Evolutionary conservation across 75 land plant genomes (phyloP), one percentile per base, ranked within the genome.

Genomic region (Pinus taeda): DNA sequence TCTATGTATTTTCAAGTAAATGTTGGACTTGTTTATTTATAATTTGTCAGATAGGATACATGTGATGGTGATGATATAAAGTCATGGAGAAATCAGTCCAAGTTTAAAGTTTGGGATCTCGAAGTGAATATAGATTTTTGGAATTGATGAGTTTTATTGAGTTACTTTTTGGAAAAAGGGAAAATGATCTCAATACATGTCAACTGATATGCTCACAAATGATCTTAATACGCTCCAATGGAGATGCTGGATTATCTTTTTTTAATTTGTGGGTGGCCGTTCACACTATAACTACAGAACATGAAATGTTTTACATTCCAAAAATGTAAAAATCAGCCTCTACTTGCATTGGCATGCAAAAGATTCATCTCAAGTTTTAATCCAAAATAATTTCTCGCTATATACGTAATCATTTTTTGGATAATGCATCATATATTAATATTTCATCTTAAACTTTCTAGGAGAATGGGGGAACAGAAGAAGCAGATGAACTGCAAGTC

Each of bases 41-140:
- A 7, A 65, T 64, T 15, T 15, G 8, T 65, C 18, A 33, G 36
- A 65, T 14, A 8, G 69, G 42, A 17, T 65, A 8, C 15, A 36
- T 15, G 69, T 65, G 37, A 65, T 24, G 67, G 69, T 65, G 69
- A 65, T 65, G 69, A 65, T 33, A 7, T 30, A 65, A 12, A 65
- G 17, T 6, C 36, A 37, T 65, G 42, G 36, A 36, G n/a, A 42
- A 65, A 29, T 30, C 36, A 6, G 72, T 42, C 36, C 13, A 59
- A 17, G 60, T 59, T 59, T 17, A n/a, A 59, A 59, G 60, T 17
- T n/a, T n/a, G n/a, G n/a, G 21, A 59, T 18, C 18, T 4, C 36
- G 0, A 42, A 69, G 36, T 39, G 39, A 65, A 18, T 65, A 4
- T 6, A 65, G 36, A 13, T 24, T 49, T 65, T 24, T 37, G 36